phyloP scores from a whole-genome alignment of 495 filamentous ascomycete species.

The Hyphodiscus hymeniophilus region DNA sequence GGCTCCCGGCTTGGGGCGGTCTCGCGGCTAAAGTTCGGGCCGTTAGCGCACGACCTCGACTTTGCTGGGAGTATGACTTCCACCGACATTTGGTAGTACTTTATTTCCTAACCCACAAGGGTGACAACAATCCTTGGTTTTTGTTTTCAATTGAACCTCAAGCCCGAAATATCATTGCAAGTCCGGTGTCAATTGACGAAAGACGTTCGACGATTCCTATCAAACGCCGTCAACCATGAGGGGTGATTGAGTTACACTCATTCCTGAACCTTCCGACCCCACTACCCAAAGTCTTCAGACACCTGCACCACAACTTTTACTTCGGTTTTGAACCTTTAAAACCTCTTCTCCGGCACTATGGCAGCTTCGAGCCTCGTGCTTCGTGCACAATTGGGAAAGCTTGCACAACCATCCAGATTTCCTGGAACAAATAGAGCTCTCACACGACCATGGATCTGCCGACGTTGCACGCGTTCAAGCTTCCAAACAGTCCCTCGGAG shows the following conservation, averaged over 20 bases:
- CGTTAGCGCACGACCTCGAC: no score
- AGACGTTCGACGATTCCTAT: no score
- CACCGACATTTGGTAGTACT: no score
- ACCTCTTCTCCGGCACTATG: constrained; percentile 4
- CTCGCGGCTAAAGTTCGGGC: no score
- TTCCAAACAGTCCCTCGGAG: constrained; percentile 6
- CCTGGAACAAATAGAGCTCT: background rate
- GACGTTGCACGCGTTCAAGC: background rate
- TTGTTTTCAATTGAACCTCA: background rate
- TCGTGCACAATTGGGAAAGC: constrained; percentile 10
- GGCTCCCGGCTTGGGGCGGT: no score
- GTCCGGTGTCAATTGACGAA: no score
- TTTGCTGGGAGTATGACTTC: no score
- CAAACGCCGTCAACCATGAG: background rate
- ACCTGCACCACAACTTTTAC: constrained; percentile 15
- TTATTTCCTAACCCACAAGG: background rate
- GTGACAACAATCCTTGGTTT: background rate
- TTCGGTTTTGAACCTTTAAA: background rate
- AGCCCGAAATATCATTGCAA: no score
- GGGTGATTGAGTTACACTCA: constrained; percentile 2
- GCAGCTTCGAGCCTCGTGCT: constrained; percentile 14
- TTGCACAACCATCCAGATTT: constrained; percentile 2
- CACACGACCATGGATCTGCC: constrained; percentile 15
- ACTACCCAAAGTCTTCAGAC: background rate
- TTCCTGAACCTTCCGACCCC: constrained; percentile 13